Conservation (phyloP, 2,329 filamentous ascomycete species). For the Tolypocladium nubicola region DNA sequence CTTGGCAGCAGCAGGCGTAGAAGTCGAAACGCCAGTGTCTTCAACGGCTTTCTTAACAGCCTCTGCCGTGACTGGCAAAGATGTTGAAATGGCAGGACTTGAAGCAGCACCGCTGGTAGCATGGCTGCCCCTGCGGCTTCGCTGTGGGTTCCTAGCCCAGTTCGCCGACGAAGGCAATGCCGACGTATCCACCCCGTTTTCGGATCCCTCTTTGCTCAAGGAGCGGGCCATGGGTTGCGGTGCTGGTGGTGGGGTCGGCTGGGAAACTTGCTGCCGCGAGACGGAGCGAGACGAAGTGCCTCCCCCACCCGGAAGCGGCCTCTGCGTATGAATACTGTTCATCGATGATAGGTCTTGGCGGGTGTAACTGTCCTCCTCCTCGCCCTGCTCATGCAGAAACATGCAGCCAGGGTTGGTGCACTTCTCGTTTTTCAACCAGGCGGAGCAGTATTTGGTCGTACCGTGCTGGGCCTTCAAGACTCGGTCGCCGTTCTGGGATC, state of each 20-base stretch:
- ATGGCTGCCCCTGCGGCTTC: slow-evolving; percentile 64
- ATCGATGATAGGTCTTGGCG: slow-evolving; percentile 89
- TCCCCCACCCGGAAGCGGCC: slow-evolving; percentile 42
- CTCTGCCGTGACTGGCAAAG: slow-evolving; percentile 43
- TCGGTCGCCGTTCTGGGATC: slow-evolving; percentile 81
- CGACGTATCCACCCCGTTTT: slow-evolving; percentile 65
- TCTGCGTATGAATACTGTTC: slow-evolving; percentile 77
- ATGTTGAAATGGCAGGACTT: slow-evolving; percentile 64
- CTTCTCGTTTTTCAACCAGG: slow-evolving; percentile 86
- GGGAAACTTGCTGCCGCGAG: slow-evolving; percentile 37
- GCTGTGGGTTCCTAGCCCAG: slow-evolving; percentile 69
- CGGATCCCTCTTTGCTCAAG: slow-evolving; percentile 66
- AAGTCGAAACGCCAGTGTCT: slow-evolving; percentile 15
- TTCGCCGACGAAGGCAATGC: slow-evolving; percentile 89
- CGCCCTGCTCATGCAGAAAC: slow-evolving; percentile 96
- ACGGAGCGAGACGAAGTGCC: slow-evolving; percentile 42
- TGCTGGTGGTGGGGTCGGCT: slow-evolving; percentile 27
- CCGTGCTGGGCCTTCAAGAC: slow-evolving; percentile 69
- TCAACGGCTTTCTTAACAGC: slow-evolving; percentile 32
- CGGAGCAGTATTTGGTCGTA: slow-evolving; percentile 97
- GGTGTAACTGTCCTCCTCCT: slow-evolving; percentile 94
- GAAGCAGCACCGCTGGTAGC: slow-evolving; percentile 72
- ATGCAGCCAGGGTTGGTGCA: slow-evolving; percentile 96
- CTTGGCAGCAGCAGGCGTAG: slow-evolving; percentile 8
- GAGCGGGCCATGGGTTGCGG: slow-evolving; percentile 63